A percentile compares a stretch with the other conserved stretches of the same genome.
Evolutionary conservation across 1,139 yeast species (phyloP).

Genomic region (Yamadazyma diddensiae): DNA sequence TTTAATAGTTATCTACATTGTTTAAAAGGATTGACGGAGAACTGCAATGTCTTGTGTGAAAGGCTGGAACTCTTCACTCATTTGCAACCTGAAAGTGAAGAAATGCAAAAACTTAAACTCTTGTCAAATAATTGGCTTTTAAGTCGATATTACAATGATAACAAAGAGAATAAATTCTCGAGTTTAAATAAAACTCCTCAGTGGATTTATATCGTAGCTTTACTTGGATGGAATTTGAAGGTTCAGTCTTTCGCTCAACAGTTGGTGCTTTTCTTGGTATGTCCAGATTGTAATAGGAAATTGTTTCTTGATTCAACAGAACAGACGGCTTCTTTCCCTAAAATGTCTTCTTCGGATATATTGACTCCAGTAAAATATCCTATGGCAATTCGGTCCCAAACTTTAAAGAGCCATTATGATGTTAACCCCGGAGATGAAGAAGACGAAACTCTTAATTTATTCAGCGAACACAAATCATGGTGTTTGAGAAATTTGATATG

Average conservation of each 20-base stretch:
- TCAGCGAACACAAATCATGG: conserved; percentile 36
- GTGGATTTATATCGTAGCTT: conserved; percentile 34
- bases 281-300: conserved; percentile 37
- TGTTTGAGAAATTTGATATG: conserved; percentile 21
- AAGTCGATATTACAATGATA: conserved; percentile 25
- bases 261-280: conserved; percentile 30
- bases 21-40: conserved; percentile 29
- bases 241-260: conserved; percentile 29
- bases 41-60: conserved; percentile 23
- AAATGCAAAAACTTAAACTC: conserved; percentile 15
- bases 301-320: conserved; percentile 23
- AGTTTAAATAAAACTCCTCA: conserved; percentile 23
- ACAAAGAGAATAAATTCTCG: conserved; percentile 32
- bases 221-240: conserved; percentile 37
- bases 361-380: conserved; percentile 35
- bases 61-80: conserved; percentile 26
- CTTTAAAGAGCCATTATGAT: conserved; percentile 9
- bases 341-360: conserved; percentile 23
- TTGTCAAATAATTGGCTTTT: conserved; percentile 33
- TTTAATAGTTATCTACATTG: conserved; percentile 26
- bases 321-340: conserved; percentile 12
- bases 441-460: conserved; percentile 22
- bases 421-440: conserved; percentile 13
- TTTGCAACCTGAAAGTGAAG: conserved; percentile 1
- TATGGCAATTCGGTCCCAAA: conserved; percentile 6